A percentile compares a stretch with the other conserved stretches of the same genome.
These are phyloP conservation scores for Colletotrichum gigasporum DNA, from an alignment of 2,329 filamentous ascomycete species.

Conservation along the genomic window DNA sequence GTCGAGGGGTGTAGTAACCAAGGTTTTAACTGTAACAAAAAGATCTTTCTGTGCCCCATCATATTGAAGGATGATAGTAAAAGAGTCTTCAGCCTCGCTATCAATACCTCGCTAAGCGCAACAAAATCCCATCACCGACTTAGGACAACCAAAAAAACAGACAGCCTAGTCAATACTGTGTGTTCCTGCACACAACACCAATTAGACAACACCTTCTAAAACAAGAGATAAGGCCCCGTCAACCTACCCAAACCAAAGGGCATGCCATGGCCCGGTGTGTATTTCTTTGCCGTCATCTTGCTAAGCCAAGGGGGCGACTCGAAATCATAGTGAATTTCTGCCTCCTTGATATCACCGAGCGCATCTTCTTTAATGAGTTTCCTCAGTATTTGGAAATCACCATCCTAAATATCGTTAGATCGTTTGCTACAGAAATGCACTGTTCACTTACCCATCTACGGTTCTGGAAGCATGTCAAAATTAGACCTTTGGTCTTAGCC, in stretches of 20 bases:
- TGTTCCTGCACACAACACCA: conserved; percentile 50
- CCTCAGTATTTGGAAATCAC: conserved; percentile 69
- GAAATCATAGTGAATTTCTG: conserved; percentile 73
- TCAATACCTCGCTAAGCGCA: conserved; percentile 59
- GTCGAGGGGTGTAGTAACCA: conserved; percentile 65
- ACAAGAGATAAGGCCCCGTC: conserved; percentile 56
- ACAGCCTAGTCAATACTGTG: conserved; percentile 72
- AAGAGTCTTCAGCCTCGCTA: conserved; percentile 52
- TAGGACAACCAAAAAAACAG: conserved; percentile 64
- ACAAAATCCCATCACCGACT: conserved; percentile 66
- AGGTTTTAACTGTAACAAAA: conserved; percentile 68
- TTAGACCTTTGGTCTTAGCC: conserved; percentile 54
- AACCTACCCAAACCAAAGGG: conserved; percentile 50
- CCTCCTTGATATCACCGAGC: conserved; percentile 70
- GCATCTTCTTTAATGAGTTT: conserved; percentile 62
- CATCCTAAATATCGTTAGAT: conserved; percentile 55
- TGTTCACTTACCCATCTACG: conserved; percentile 25
- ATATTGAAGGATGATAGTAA: conserved; percentile 70
- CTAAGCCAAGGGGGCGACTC: conserved; percentile 50
- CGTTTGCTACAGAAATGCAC: too few relatives aligned
- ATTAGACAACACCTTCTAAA: conserved; percentile 37
- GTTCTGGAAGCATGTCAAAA: conserved; percentile 63
- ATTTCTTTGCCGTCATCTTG: conserved; percentile 41
- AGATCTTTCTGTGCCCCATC: conserved; percentile 50
- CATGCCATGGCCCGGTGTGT: conserved; percentile 50